These are phyloP conservation scores for Planoprotostelium fungivorum DNA, from an alignment of 78 protist species.

Conservation along the genomic window DNA sequence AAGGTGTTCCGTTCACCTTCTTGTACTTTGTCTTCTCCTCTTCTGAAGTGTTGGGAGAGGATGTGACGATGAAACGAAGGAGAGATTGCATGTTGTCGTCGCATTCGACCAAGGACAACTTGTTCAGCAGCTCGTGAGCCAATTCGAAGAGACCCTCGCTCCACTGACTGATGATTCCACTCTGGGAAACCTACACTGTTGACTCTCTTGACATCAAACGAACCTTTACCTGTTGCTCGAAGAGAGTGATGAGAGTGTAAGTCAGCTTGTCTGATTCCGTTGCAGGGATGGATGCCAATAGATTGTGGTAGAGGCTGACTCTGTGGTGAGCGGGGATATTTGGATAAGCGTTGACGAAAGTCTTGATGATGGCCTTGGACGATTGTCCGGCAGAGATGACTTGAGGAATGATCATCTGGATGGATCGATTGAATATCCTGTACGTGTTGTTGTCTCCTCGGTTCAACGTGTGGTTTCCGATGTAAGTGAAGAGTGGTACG, in stretches of 20 bases:
- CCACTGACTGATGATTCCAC: not conserved
- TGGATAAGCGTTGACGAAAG: not conserved
- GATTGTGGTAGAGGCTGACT: not conserved
- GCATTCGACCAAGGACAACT: not conserved
- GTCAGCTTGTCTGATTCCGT: not conserved
- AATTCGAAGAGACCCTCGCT: not conserved
- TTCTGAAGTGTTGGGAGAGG: not conserved
- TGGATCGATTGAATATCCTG: not conserved
- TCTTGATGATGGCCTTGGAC: not conserved
- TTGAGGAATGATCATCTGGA: not conserved
- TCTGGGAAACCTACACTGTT: not conserved
- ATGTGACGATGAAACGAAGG: not conserved
- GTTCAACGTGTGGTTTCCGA: no score
- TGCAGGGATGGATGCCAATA: not conserved
- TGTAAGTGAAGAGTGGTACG: not conserved
- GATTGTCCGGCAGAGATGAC: not conserved
- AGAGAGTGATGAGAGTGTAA: not conserved
- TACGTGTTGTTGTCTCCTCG: not conserved
- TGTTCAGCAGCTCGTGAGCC: not conserved
- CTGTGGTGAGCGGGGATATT: not conserved
- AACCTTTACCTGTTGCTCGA: not conserved
- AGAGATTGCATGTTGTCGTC: not conserved
- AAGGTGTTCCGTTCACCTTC: not conserved
- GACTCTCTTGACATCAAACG: not conserved
- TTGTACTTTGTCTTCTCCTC: not conserved